Evolutionary conservation across 2,329 filamentous ascomycete genomes (phyloP).

Genomic region (Aureobasidium namibiae): DNA sequence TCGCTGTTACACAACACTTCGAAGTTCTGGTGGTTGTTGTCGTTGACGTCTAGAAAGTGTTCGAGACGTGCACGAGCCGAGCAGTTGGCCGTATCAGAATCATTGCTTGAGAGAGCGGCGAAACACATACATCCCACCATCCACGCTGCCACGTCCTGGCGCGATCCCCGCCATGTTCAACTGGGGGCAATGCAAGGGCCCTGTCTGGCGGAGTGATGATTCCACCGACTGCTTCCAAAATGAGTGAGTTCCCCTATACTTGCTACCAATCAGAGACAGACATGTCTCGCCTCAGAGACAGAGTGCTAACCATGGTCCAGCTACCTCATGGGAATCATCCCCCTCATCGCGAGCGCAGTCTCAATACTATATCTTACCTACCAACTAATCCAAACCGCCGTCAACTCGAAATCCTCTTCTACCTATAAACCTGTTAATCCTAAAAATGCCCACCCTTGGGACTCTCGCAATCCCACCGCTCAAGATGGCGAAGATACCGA

Average conservation of each 20-base stretch:
- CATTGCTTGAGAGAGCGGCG: conserved; percentile 2
- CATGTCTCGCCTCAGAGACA: conserved; percentile 6
- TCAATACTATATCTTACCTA: conserved; percentile 61
- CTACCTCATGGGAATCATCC: conserved; percentile 73
- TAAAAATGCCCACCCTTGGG: conserved; percentile 31
- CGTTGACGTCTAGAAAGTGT: conserved; percentile 3
- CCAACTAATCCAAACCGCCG: conserved; percentile 48
- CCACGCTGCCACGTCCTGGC: background rate
- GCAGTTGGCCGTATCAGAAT: background rate
- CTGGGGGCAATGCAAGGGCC: conserved; percentile 45
- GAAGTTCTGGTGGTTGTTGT: conserved; percentile 4
- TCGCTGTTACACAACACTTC: conserved; percentile 6
- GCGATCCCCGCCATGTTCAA: conserved; percentile 38
- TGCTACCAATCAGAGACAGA: background rate
- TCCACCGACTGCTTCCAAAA: conserved; percentile 54
- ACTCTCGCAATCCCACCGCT: conserved; percentile 22
- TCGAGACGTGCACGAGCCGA: background rate
- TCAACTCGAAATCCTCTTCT: conserved; percentile 44
- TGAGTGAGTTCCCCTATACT: conserved; percentile 55
- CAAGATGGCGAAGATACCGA: conserved; percentile 26
- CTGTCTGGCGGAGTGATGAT: conserved; percentile 54
- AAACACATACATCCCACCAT: background rate
- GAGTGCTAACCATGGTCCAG: conserved; percentile 34
- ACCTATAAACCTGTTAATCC: conserved; percentile 52
- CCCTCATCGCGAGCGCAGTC: conserved; percentile 59